These are phyloP conservation scores for Cenococcum geophilum DNA, from an alignment of 495 filamentous ascomycete species.

Conservation along the genomic window DNA sequence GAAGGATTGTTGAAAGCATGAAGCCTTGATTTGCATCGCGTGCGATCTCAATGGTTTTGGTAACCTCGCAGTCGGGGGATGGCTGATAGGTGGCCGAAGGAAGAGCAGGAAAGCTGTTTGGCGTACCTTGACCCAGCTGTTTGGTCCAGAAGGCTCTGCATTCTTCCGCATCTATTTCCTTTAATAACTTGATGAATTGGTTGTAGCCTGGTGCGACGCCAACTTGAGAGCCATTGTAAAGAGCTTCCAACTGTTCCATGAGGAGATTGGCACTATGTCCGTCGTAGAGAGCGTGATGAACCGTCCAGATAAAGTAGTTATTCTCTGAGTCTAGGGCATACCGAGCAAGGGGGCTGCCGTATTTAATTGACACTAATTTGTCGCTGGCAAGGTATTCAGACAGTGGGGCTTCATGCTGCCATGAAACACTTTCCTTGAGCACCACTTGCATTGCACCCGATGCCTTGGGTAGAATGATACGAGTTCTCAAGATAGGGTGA, in stretches of 20 bases:
- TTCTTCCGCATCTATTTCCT: slow-evolving; percentile 8
- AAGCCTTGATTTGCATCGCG: slow-evolving; percentile 6
- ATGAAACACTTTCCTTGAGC: slow-evolving; percentile 14
- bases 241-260: slow-evolving; percentile 11
- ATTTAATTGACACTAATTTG: slow-evolving; percentile 6
- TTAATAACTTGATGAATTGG: slow-evolving; percentile 14
- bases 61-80: slow-evolving; percentile 11
- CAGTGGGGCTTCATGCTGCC: slow-evolving; percentile 9
- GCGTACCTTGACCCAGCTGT: slow-evolving; percentile 7
- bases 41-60: slow-evolving; percentile 10
- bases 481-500: slow-evolving; percentile 43
- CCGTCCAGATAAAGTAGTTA: slow-evolving; percentile 19
- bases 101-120: slow-evolving; percentile 13
- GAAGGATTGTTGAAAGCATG: slow-evolving; percentile 28
- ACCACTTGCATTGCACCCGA: slow-evolving; percentile 51
- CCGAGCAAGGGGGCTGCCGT: slow-evolving; percentile 11
- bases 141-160: slow-evolving; percentile 17
- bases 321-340: slow-evolving; percentile 13
- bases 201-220: background rate
- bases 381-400: slow-evolving; percentile 13
- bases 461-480: slow-evolving; percentile 35
- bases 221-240: slow-evolving; percentile 5
- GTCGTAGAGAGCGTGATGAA: slow-evolving; percentile 27
- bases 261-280: slow-evolving; percentile 12
- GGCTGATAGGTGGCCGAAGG: slow-evolving; percentile 17